Conservation (phyloP, 2,329 filamentous ascomycete genomes). For the Sclerotinia nivalis region DNA sequence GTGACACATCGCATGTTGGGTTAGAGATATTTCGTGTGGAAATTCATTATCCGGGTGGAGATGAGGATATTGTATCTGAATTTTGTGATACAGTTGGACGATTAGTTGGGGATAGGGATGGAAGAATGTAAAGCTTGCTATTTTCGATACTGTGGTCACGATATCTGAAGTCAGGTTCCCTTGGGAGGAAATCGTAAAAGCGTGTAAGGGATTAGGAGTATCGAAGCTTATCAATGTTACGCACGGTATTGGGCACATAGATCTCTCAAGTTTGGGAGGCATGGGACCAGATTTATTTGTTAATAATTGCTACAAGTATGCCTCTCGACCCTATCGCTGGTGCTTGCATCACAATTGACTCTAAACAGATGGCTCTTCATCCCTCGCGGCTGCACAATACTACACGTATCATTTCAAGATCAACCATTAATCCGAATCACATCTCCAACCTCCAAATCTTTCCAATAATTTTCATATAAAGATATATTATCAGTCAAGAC, state of each 20-base stretch:
- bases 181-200: conserved; percentile 64
- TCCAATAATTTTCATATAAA: conserved; percentile 40
- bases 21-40: conserved; percentile 46
- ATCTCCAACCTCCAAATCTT: conserved; percentile 79
- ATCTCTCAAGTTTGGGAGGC: conserved; percentile 72
- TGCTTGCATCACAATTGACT: neutral
- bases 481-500: conserved; percentile 39
- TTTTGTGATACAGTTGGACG: neutral
- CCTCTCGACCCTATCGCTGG: neutral
- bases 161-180: conserved; percentile 77
- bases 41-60: conserved; percentile 67
- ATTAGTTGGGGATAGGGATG: neutral
- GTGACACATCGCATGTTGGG: conserved; percentile 26
- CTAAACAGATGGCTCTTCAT: conserved; percentile 68
- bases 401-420: conserved; percentile 76
- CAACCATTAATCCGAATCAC: conserved; percentile 73
- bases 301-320: conserved; percentile 88
- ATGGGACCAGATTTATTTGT: conserved; percentile 88
- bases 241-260: conserved; percentile 57
- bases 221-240: conserved; percentile 80
- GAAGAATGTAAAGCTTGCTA: neutral
- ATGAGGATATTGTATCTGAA: conserved; percentile 48
- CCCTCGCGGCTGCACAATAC: conserved; percentile 73
- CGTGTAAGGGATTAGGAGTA: conserved; percentile 66
- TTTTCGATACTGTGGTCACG: conserved; percentile 66